Base-by-base conservation (phyloP, 2,329 filamentous ascomycete genomes). In the Aspergillus luchuensis region DNA sequence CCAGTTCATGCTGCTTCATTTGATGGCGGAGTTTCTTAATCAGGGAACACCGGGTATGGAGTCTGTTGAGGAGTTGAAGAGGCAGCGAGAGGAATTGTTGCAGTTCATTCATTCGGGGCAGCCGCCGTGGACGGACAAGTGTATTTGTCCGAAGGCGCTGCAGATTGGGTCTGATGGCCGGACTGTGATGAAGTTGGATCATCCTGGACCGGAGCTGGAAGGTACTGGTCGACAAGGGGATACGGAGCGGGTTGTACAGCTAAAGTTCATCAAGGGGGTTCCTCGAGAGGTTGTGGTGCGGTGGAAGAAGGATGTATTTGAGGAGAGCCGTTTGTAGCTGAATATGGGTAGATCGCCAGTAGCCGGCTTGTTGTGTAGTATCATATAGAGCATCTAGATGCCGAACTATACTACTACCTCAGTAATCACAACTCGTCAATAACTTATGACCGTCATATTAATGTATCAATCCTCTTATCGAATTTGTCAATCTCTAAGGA, bases 1-100 rank as follows among this genome's bases (percentile, higher is more conserved):
- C 0, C 95, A 98, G 72, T 89, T 89, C 72, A 80, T 88, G 63
- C 78, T 89, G 7, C 76, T 87, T 2, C 77, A 81, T 45, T 72
- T 87, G 5, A 75, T 85, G 1, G 73, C 81, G 0, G 76, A 78
- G 4, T 84, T 82, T 61, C 75, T 87, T 8, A 77, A 81, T 17
- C 67, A 75, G n/a, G 71, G 74, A 49, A 60, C 69, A 53, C 59
- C 36, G 71, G 69, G 23, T 21, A 19, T 52, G 1, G 60, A 60
- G 48, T 69, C 69, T 1, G 23, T 66, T 30, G 68, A 74, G 45
- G 69, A 74, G 45, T 61, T 78, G 58, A 63, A 68, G 56, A 69
- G 63, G 23, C 76, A 82, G 41, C 72, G 83, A 11, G 70, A 79
- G 13, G 73, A 76, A 8, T 74, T 87, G 52, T 61, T 84, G 2